A percentile compares a stretch with the other conserved stretches of the same genome.
These are phyloP conservation scores for Baorangia bicolor DNA, from an alignment of 768 basidiomycete species.

Conservation along the genomic window DNA sequence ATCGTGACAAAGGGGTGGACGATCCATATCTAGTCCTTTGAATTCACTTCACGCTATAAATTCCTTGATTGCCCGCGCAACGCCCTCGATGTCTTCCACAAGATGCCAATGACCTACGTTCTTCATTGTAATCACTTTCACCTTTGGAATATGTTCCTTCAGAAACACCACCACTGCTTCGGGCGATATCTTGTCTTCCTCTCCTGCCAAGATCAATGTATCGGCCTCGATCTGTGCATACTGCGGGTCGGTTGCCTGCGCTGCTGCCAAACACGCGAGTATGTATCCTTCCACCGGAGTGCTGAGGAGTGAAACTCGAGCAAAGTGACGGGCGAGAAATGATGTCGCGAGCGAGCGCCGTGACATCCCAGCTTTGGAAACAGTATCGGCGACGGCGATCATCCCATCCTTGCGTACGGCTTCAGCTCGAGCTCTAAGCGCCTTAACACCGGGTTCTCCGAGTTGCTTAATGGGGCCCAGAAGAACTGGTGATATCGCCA, in stretches of 20 bases:
- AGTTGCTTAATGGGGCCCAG: background rate
- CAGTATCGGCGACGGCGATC: background rate
- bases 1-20: background rate
- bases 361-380: slow-evolving; percentile 4
- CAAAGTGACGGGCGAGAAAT: slow-evolving; percentile 1
- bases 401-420: slow-evolving; percentile 6
- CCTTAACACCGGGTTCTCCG: background rate
- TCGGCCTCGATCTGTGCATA: background rate
- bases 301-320: background rate
- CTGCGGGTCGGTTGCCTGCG: background rate
- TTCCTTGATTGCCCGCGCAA: background rate
- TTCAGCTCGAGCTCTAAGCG: background rate
- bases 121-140: background rate
- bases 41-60: background rate
- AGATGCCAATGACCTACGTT: slow-evolving; percentile 1
- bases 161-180: background rate
- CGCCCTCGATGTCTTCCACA: slow-evolving; percentile 5
- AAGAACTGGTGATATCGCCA: background rate
- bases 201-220: slow-evolving; percentile 3
- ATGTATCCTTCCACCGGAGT: background rate
- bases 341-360: background rate
- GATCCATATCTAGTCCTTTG: background rate
- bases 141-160: background rate
- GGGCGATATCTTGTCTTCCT: background rate
- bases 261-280: background rate